phyloP scores from a whole-genome alignment of 1,284 basidiomycete genomes.

The Malassezia equina region DNA sequence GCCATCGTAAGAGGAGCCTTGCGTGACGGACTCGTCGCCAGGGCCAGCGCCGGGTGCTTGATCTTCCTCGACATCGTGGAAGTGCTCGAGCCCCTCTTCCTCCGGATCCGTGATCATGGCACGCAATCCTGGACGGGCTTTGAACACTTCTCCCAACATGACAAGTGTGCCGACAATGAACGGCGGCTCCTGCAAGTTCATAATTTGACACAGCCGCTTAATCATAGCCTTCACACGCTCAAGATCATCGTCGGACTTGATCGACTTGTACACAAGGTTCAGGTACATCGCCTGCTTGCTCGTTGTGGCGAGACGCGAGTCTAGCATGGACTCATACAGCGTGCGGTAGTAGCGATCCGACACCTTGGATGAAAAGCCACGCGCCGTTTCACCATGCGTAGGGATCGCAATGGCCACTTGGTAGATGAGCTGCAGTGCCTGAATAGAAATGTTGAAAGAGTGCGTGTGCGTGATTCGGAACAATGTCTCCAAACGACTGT shows the following conservation, averaged over 20 bases:
- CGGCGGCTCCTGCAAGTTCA: conserved; percentile 67
- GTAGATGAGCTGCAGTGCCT: conserved; percentile 82
- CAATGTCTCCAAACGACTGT: conserved; percentile 79
- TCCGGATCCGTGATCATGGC: conserved; percentile 56
- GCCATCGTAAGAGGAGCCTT: conserved; percentile 28
- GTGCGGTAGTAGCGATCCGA: conserved; percentile 71
- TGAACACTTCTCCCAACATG: conserved; percentile 60
- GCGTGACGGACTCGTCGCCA: conserved; percentile 21
- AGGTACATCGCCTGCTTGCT: conserved; percentile 97
- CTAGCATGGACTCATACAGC: conserved; percentile 77
- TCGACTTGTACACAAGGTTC: conserved; percentile 82
- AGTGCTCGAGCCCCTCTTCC: conserved; percentile 52
- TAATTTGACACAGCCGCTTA: conserved; percentile 73
- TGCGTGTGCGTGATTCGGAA: conserved; percentile 88
- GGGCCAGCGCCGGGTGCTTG: conserved; percentile 10
- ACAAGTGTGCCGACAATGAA: conserved; percentile 79
- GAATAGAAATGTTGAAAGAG: conserved; percentile 87
- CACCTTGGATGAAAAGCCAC: conserved; percentile 46
- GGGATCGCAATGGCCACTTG: conserved; percentile 55
- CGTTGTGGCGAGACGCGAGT: conserved; percentile 67
- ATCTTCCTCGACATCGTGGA: conserved; percentile 50
- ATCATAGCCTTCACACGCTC: conserved; percentile 72
- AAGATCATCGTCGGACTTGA: conserved; percentile 65
- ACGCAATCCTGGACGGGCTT: conserved; percentile 61
- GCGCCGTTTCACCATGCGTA: conserved; percentile 1